Conservation (phyloP, 371 early-diverging fungal genomes). For the Mucor velutinosus region DNA sequence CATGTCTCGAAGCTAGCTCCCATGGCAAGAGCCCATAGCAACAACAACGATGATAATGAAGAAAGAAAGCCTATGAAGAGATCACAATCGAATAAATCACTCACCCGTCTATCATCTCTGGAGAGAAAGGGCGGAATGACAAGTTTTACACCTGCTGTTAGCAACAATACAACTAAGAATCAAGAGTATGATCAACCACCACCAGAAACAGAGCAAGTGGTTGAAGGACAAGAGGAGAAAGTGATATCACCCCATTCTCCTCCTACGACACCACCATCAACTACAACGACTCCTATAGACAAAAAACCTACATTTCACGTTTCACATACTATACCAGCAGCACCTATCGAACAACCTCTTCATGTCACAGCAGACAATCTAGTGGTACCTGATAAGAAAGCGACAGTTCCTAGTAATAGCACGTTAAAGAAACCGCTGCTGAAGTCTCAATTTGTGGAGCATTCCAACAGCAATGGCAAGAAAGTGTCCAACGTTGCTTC, state of each 20-base stretch:
- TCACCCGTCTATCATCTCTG: slow-evolving; percentile 20
- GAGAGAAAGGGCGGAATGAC: slow-evolving; percentile 11
- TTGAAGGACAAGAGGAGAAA: neutral
- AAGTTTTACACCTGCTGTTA: slow-evolving; percentile 8
- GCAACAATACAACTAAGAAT: neutral
- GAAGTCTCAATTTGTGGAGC: slow-evolving; percentile 30
- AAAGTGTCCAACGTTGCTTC: slow-evolving; percentile 3
- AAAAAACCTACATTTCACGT: slow-evolving; percentile 10
- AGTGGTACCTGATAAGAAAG: slow-evolving; percentile 1
- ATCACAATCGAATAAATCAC: slow-evolving; percentile 30
- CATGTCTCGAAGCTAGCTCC: slow-evolving; percentile 35
- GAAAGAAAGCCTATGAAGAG: slow-evolving; percentile 31
- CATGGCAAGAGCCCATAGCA: slow-evolving; percentile 25
- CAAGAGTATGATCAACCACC: neutral
- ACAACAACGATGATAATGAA: slow-evolving; percentile 13
- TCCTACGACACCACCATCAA: slow-evolving; percentile 13
- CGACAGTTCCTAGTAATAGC: neutral
- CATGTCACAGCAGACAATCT: slow-evolving; percentile 18
- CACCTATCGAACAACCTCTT: slow-evolving; percentile 18
- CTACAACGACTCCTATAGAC: slow-evolving; percentile 4
- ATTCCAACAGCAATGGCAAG: neutral
- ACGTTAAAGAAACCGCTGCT: slow-evolving; percentile 7
- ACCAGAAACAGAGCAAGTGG: neutral
- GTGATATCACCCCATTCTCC: slow-evolving; percentile 11
- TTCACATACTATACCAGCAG: slow-evolving; percentile 14